Evolutionary conservation across 1,284 basidiomycete species (phyloP).

Genomic region (Ustilago xerochloae): DNA sequence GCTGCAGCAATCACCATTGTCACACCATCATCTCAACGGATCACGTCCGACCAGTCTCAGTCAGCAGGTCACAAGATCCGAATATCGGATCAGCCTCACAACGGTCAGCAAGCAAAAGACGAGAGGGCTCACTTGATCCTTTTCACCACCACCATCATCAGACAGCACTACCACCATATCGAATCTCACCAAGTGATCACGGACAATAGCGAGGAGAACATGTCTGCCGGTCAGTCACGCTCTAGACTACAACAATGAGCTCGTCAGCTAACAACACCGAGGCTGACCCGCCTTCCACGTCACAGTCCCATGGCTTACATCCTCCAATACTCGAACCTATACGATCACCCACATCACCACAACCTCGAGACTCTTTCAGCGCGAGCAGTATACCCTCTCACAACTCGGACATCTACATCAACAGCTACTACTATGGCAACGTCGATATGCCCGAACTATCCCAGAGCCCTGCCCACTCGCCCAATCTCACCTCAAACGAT

Average conservation of each 20-base stretch:
- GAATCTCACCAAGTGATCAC: background rate
- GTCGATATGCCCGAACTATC: constrained; percentile 46
- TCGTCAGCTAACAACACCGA: background rate
- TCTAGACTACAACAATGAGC: constrained; percentile 1
- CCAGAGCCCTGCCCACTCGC: constrained; percentile 23
- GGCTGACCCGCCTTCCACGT: background rate
- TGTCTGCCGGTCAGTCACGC: background rate
- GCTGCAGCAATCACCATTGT: background rate
- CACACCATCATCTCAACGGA: background rate
- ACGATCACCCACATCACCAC: constrained; percentile 23
- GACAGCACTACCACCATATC: constrained; percentile 7
- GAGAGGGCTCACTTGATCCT: background rate
- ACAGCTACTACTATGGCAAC: constrained; percentile 56
- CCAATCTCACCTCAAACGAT: constrained; percentile 27
- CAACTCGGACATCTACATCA: constrained; percentile 51
- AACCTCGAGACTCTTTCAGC: constrained; percentile 27
- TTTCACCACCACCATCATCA: background rate
- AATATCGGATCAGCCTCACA: background rate
- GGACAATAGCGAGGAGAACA: background rate
- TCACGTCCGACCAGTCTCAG: background rate
- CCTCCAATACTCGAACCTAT: constrained; percentile 18
- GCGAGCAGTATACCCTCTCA: constrained; percentile 47
- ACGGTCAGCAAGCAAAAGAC: no score
- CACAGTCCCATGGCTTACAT: constrained; percentile 10
- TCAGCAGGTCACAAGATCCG: background rate